A percentile compares a stretch with the other conserved stretches of the same genome.
phyloP scores from a whole-genome alignment of 495 filamentous ascomycete genomes.

The Niebla homalea region DNA sequence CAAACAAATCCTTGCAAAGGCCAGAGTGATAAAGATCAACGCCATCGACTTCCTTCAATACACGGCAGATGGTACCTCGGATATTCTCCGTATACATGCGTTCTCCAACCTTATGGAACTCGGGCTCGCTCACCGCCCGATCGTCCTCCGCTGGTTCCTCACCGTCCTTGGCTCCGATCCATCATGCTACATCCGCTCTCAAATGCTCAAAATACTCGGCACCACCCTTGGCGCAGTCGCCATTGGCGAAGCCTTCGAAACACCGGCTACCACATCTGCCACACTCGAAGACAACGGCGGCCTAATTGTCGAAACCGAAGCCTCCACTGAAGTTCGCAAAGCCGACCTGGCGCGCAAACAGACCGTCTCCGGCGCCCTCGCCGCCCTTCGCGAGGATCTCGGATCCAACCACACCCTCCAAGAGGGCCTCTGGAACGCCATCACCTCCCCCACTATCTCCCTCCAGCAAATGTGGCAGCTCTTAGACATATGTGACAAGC shows the following conservation, averaged over 20 bases:
- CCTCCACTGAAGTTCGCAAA: conserved; percentile 51
- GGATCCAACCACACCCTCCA: conserved; percentile 47
- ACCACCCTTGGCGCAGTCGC: conserved; percentile 67
- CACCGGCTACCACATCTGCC: conserved; percentile 8
- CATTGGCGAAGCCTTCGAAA: conserved; percentile 43
- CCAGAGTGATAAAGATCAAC: conserved; percentile 47
- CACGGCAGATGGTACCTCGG: conserved; percentile 60
- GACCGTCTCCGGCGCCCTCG: conserved; percentile 61
- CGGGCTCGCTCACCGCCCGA: conserved; percentile 49
- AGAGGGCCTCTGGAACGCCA: conserved; percentile 62
- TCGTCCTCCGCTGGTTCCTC: conserved; percentile 57
- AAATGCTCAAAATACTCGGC: conserved; percentile 53
- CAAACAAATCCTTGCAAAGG: conserved; percentile 58
- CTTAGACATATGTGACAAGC: conserved; percentile 57
- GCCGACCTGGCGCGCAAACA: conserved; percentile 57
- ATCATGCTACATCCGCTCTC: conserved; percentile 66
- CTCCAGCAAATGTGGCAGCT: conserved; percentile 64
- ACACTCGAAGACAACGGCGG: conserved; percentile 32
- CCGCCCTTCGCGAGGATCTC: conserved; percentile 52
- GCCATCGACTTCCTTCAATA: conserved; percentile 67
- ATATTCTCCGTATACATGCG: conserved; percentile 67
- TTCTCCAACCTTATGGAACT: conserved; percentile 72
- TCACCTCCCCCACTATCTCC: conserved; percentile 52
- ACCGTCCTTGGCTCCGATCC: conserved; percentile 58
- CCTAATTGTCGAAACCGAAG: conserved; percentile 73